Evolutionary conservation across 768 basidiomycete genomes (phyloP), one percentile per base, ranked within the genome.

Genomic region (Amanita jacksonii): DNA sequence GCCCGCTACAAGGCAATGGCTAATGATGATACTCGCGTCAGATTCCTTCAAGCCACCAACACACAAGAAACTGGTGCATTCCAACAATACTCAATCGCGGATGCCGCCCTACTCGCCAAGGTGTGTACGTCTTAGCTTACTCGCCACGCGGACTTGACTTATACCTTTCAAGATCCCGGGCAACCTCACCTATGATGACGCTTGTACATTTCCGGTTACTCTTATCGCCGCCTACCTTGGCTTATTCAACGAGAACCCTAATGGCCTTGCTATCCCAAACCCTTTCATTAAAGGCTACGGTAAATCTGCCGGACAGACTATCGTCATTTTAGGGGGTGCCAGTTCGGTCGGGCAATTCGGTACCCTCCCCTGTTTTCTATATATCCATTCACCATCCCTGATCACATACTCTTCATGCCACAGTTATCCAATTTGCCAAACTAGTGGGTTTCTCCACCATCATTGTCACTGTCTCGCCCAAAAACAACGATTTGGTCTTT

Each of bases 61-160:
- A 62, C 65, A 22, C 47, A 53, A 48, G 63, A 61, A 27, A n/a
- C n/a, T n/a, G n/a, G n/a, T n/a, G 59, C 61, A 7, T 73, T 65
- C 49, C 76, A 77, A 51, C 65, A 71, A 53, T 73, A 68, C 50
- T 54, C 66, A 23, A 55, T 71, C 8, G 60, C 5, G 56, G 62
- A 16, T 68, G 66, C n/a, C 5, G 34, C 6, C 7, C 7, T 28
- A 28, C 7, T 28, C 7, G 27, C 27, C 12, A 28, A 28, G 12
- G 27, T 28, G 12, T 12, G 27, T 12, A 28, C 12, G 7, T 28
- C 6, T 28, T 28, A 28, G 6, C 6, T 28, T 6, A 28, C 7
- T 28, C 7, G 27, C 27, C 6, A 12, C 27, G 27, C 12, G 6
- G 27, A 28, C 6, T 6, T 28, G 6, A 28, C 27, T 12, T 12